Conservation (phyloP, 495 filamentous ascomycete genomes). For the Astrothelium macrocarpum region DNA sequence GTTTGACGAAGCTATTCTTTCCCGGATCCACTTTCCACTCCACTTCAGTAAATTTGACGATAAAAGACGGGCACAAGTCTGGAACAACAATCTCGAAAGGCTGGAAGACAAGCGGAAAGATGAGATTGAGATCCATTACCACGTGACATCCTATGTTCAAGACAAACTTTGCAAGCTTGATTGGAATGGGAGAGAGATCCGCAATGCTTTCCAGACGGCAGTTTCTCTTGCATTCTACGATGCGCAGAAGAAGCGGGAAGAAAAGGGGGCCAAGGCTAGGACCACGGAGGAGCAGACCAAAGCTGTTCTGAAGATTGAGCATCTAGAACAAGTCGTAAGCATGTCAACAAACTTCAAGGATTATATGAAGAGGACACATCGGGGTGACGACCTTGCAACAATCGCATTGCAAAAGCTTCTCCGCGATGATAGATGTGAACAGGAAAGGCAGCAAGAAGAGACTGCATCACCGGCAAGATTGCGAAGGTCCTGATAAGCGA, state of each 20-base stretch:
- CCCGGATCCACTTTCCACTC: conserved; percentile 16
- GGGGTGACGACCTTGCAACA: not conserved
- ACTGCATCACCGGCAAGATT: not conserved
- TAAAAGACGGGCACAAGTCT: conserved; percentile 12
- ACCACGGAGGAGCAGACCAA: not conserved
- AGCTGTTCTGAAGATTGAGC: not conserved
- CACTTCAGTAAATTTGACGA: conserved; percentile 2
- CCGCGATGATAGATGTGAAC: not conserved
- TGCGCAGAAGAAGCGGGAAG: not conserved
- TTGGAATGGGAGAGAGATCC: conserved; percentile 24
- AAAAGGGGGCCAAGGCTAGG: not conserved
- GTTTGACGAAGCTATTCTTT: conserved; percentile 29
- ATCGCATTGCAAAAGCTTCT: not conserved
- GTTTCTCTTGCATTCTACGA: conserved; percentile 13
- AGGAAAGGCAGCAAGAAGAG: not conserved
- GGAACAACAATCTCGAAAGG: conserved; percentile 22
- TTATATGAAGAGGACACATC: not conserved
- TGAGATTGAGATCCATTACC: conserved; percentile 4
- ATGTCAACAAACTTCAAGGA: not conserved
- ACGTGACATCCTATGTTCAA: conserved; percentile 7
- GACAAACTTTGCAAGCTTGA: conserved; percentile 9
- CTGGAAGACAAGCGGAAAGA: conserved; percentile 16
- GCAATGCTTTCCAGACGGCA: conserved; percentile 23
- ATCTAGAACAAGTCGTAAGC: not conserved
- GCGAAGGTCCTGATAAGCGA: too few species aligned